Percentiles rank a stretch among this genome's conserved stretches.
These are phyloP conservation scores for Elongisporangium anandrum DNA, from an alignment of 352 stramenopile species.

Conservation along the genomic window DNA sequence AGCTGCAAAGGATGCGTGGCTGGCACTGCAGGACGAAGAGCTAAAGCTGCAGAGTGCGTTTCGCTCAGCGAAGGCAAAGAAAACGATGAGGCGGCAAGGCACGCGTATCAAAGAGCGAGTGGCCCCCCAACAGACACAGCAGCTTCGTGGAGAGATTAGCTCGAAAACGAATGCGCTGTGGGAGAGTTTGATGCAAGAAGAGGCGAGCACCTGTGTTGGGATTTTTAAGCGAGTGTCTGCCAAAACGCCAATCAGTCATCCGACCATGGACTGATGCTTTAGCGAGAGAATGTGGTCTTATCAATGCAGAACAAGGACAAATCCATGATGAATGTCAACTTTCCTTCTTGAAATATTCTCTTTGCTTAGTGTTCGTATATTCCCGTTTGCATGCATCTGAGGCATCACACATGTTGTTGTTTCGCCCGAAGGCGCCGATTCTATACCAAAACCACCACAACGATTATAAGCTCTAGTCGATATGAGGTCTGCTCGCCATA, in stretches of 20 bases:
- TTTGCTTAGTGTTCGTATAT: no score
- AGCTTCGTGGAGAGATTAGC: constrained; percentile 21
- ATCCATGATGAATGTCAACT: no score
- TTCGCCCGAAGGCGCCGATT: no score
- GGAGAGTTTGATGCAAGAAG: constrained; percentile 22
- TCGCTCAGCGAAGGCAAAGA: constrained; percentile 8
- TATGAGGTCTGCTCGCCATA: no score
- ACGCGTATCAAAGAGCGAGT: constrained; percentile 2
- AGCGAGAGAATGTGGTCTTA: no score
- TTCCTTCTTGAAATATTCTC: no score
- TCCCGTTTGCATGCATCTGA: no score
- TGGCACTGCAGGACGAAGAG: constrained; percentile 53
- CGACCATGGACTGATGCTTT: no score
- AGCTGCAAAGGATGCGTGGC: constrained; percentile 32
- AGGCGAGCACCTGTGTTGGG: constrained; percentile 8
- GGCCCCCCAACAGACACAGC: neutral
- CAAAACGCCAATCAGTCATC: neutral
- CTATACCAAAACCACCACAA: no score
- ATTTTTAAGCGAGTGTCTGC: neutral
- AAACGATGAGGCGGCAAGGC: constrained; percentile 1
- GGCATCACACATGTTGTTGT: no score
- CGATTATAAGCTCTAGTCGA: no score
- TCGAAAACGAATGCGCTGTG: constrained; percentile 35
- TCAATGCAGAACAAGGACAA: no score
- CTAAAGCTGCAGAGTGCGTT: constrained; percentile 18